Base-by-base conservation (phyloP, 2,329 filamentous ascomycete species). In the Diaporthe capsici region DNA sequence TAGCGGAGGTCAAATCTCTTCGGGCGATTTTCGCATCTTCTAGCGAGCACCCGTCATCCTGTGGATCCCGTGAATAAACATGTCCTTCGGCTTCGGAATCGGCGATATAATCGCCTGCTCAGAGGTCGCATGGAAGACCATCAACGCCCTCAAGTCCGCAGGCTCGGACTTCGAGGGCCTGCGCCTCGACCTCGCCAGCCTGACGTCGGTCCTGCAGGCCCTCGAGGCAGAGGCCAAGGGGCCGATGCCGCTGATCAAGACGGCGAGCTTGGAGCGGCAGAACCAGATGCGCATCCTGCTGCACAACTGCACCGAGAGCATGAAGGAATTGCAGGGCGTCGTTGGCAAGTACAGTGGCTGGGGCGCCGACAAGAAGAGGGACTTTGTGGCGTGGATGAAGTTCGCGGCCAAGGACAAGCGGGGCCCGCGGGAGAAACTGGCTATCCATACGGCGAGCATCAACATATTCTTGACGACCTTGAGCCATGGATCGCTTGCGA, bases 371-470 rank as follows among this genome's bases (percentile, higher is more conserved):
- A 70, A 70, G 65, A 70, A 34, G 65, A 70, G 49, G n/a, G 65
- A 70, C n/a, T 70, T 70, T 3, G 65, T 70, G n/a, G n/a, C 65
- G 9, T 70, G 65, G 65, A 70, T 70, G 65, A 70, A 42, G 34
- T 55, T 70, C 31, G 65, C 65, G 34, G 65, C 65, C 34, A 70
- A 55, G 34, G 65, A 70, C 65, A 70, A 70, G 49, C 47, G 65
- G 15, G 65, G 65, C 34, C 65, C 65, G 49, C 34, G 65, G 34
- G 65, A 70, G 15, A 70, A 70, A 34, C 49, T 70, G 5, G 65
- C 65, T 22, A 25, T 70, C 13, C 65, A 70, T 2, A 55, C 65
- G 2, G 65, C 65, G 34, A 70, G 65, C 65, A 70, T 70, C 13
- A 70, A 70, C n/a, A 70, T 70, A 20, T 70, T 70, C 49, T 2